These are phyloP conservation scores for Blastobotrys peoriensis DNA, from an alignment of 805 yeast species.

Conservation along the genomic window DNA sequence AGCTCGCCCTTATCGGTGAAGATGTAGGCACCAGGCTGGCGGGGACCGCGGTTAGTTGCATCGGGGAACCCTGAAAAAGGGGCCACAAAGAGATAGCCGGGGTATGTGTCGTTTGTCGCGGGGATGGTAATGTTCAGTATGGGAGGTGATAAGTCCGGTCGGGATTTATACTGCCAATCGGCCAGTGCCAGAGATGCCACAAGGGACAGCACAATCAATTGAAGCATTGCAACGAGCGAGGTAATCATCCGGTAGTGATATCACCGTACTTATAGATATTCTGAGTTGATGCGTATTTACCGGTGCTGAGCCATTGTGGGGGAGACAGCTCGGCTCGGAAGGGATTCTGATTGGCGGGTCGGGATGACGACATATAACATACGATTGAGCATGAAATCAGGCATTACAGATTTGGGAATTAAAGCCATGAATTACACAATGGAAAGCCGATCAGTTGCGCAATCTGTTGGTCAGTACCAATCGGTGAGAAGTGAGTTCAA, in stretches of 20 bases:
- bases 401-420: no score
- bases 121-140: constrained; percentile 12
- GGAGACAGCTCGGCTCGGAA: neutral
- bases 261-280: no score
- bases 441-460: no score
- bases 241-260: no score
- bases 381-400: neutral
- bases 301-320: no score
- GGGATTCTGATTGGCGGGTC: neutral
- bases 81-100: constrained; percentile 10
- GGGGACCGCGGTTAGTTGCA: constrained; percentile 11
- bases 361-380: neutral
- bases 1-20: constrained; percentile 12
- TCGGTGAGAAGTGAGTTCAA: no score
- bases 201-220: neutral
- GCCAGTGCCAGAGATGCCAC: constrained; percentile 1
- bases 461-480: no score
- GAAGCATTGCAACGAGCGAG: neutral
- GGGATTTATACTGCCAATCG: constrained; percentile 12
- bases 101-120: constrained; percentile 5
- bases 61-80: constrained; percentile 12
- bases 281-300: no score
- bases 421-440: no score
- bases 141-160: constrained; percentile 14
- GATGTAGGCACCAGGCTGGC: constrained; percentile 12